Percentiles rank a stretch among this genome's conserved stretches.
phyloP scores from a whole-genome alignment of 2,329 filamentous ascomycete species.

The Diaporthe citri region DNA sequence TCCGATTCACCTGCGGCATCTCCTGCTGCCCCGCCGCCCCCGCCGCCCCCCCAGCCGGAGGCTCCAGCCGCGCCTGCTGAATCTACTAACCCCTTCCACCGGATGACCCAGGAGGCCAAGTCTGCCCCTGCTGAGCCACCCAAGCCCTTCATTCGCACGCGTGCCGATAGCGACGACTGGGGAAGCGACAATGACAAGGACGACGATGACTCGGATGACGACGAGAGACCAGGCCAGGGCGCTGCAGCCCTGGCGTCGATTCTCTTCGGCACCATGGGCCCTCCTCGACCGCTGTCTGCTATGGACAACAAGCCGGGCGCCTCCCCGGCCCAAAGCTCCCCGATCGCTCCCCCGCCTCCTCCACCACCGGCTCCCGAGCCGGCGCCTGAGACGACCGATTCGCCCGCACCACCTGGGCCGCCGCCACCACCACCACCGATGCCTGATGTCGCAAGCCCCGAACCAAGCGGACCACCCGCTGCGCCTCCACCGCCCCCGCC shows the following conservation, averaged over 20 bases:
- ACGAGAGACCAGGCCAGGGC: slow-evolving; percentile 82
- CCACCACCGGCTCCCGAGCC: slow-evolving; percentile 52
- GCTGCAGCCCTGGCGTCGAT: slow-evolving; percentile 95
- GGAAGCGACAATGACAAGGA: slow-evolving; percentile 75
- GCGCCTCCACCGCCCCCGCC: slow-evolving; percentile 50
- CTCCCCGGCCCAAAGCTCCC: slow-evolving; percentile 52
- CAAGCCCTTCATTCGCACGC: slow-evolving; percentile 65
- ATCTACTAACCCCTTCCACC: slow-evolving; percentile 97
- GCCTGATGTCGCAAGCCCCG: slow-evolving; percentile 41
- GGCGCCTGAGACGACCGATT: slow-evolving; percentile 41
- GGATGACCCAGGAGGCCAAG: slow-evolving; percentile 77
- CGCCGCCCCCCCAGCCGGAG: slow-evolving; percentile 57
- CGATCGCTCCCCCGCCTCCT: slow-evolving; percentile 55
- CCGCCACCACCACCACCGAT: slow-evolving; percentile 58
- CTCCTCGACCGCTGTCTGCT: slow-evolving; percentile 87
- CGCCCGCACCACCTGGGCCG: slow-evolving; percentile 49
- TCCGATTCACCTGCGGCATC: slow-evolving; percentile 60
- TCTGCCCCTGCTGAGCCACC: slow-evolving; percentile 59
- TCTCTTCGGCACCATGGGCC: slow-evolving; percentile 96
- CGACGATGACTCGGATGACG: slow-evolving; percentile 74
- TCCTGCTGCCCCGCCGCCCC: slow-evolving; percentile 57
- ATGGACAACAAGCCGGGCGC: slow-evolving; percentile 75
- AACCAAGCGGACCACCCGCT: slow-evolving; percentile 48
- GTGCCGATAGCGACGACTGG: slow-evolving; percentile 80
- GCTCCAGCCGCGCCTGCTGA: slow-evolving; percentile 57